Conservation (phyloP, 371 early-diverging fungal species). For the Mucor irregularis region DNA sequence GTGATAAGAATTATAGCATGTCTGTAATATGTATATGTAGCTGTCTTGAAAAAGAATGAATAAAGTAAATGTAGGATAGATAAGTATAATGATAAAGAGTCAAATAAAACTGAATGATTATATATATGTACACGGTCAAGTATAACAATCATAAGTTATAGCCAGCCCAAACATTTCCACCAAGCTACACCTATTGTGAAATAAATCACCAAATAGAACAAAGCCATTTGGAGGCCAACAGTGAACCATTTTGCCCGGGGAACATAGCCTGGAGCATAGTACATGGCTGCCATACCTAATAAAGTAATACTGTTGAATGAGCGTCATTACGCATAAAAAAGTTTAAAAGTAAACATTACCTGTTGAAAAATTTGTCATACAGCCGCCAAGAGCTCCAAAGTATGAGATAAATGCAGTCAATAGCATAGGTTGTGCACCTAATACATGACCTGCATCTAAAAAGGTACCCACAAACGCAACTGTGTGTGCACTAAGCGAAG, state of each 20-base stretch:
- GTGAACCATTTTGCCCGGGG: constrained; percentile 55
- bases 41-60: too few relatives aligned
- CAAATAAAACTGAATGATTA: too few relatives aligned
- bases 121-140: too few relatives aligned
- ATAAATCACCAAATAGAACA: constrained; percentile 48
- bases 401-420: constrained; percentile 63
- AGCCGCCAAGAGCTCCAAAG: constrained; percentile 65
- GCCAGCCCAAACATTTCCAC: constrained; percentile 70
- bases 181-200: constrained; percentile 63
- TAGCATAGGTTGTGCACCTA: constrained; percentile 61
- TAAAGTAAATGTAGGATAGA: too few relatives aligned
- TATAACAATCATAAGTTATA: too few relatives aligned
- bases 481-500: constrained; percentile 65
- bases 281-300: constrained; percentile 40
- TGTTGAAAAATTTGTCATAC: constrained; percentile 68
- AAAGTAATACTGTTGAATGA: too few relatives aligned
- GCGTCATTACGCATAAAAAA: too few relatives aligned
- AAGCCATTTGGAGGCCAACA: constrained; percentile 48
- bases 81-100: too few relatives aligned
- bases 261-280: constrained; percentile 57
- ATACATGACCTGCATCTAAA: constrained; percentile 68
- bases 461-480: constrained; percentile 76
- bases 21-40: too few relatives aligned
- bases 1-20: too few relatives aligned
- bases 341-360: constrained; percentile 40